Percentiles rank a stretch among this genome's conserved stretches.
phyloP scores from a whole-genome alignment of 192 early-diverging fungal species.

The Backusella parvicylindrica region DNA sequence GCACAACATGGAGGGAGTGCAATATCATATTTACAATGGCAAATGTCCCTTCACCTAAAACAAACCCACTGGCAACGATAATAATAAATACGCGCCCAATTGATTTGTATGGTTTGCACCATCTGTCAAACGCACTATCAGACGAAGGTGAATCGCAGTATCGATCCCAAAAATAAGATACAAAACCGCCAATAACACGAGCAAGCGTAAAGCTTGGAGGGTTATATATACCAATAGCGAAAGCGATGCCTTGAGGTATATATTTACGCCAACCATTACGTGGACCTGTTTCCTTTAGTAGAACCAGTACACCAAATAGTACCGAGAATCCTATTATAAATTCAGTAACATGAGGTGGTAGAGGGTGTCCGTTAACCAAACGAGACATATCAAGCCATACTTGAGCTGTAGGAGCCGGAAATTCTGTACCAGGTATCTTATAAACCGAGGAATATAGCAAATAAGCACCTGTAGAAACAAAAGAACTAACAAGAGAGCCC shows the following conservation, averaged over 20 bases:
- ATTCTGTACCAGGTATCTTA: slow-evolving; percentile 61
- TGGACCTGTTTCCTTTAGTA: slow-evolving; percentile 19
- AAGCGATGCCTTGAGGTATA: slow-evolving; percentile 71
- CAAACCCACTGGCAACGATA: slow-evolving; percentile 71
- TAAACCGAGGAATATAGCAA: slow-evolving; percentile 67
- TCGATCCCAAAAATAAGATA: slow-evolving; percentile 45
- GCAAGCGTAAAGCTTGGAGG: slow-evolving; percentile 72
- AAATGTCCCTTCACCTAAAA: slow-evolving; percentile 72
- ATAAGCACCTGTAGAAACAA: slow-evolving; percentile 65
- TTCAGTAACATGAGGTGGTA: slow-evolving; percentile 60
- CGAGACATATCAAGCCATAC: slow-evolving; percentile 79
- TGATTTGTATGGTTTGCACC: slow-evolving; percentile 14
- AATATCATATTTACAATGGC: slow-evolving; percentile 59
- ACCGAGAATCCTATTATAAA: slow-evolving; percentile 54
- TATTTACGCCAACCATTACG: slow-evolving; percentile 42
- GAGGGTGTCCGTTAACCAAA: slow-evolving; percentile 67
- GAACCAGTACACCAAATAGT: slow-evolving; percentile 41
- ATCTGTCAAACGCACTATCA: background rate
- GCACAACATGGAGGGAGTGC: slow-evolving; percentile 35
- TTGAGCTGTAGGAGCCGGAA: slow-evolving; percentile 69
- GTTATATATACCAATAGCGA: slow-evolving; percentile 80
- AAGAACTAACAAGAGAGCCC: slow-evolving; percentile 69
- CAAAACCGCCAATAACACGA: slow-evolving; percentile 59
- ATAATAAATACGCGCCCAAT: slow-evolving; percentile 60
- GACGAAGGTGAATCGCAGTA: slow-evolving; percentile 30